Evolutionary conservation across 2,329 filamentous ascomycete species (phyloP), one percentile per base, ranked within the genome.

Genomic region (Penicillium hesseltinei): DNA sequence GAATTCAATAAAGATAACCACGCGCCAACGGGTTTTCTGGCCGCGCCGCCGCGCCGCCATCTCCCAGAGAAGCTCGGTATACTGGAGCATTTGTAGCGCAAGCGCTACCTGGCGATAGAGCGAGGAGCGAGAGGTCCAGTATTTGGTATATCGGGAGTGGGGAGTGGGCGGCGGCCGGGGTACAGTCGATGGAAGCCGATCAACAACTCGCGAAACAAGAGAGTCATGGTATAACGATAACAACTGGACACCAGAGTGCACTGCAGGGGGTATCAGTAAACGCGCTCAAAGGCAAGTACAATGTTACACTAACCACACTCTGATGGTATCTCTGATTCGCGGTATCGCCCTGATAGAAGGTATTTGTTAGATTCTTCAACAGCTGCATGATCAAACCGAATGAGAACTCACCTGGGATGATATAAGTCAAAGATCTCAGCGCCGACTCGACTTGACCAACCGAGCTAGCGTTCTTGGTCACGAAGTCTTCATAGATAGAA

Each of bases 381-480:
- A 45, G 9, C 21, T 31, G 46, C 6, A 51, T 10, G 23, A 21
- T 25, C 11, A 36, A 17, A 25, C 25, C 40, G 25, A 51, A 42
- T 33, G 19, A 23, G 17, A 36, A 46, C 62, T 54, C 47, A 73
- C 89, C 92, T 57, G 93, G 94, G 49, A 97, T 94, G 64, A 99
- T 92, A 74, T 99, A 99, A 47, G 93, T 97, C 63, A 99, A 78
- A 29, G 92, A 96, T 39, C 94, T 87, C 70, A 99, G 79, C 15
- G 92, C 91, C 62, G 91, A 95, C 79, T 99, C 94, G 62, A 99
- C 93, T 78, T 96, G 92, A 49, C 91, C 91, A 52, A 99, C 92
- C 58, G 95, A 91, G 70, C 91, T 89, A 60, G 92, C 88, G 74
- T 99, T 99, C 78, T 93, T 94, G 61, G 90, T 89, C 79, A 99